These are phyloP conservation scores for Angophora floribunda DNA, from an alignment of 345 rosid genomes.

Conservation along the genomic window DNA sequence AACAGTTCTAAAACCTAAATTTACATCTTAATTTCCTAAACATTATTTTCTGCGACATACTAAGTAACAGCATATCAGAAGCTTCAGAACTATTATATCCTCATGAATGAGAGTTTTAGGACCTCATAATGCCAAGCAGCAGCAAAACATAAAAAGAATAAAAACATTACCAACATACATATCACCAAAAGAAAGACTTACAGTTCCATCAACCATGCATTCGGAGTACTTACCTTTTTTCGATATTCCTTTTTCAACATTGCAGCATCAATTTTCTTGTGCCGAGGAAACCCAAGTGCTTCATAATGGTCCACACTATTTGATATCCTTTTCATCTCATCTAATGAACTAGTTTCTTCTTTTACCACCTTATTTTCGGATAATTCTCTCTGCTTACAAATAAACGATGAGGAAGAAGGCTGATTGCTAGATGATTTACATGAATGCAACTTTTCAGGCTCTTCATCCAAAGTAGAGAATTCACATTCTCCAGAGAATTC, in stretches of 20 bases:
- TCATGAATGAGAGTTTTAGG: background rate
- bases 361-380: slow-evolving; percentile 29
- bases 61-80: background rate
- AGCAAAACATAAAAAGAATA: background rate
- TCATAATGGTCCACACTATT: slow-evolving; percentile 71
- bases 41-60: background rate
- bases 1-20: background rate
- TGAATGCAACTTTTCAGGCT: slow-evolving; percentile 55
- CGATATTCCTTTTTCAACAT: slow-evolving; percentile 79
- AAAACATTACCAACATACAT: background rate
- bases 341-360: slow-evolving; percentile 48
- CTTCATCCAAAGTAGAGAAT: slow-evolving; percentile 36
- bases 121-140: background rate
- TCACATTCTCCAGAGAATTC: slow-evolving; percentile 53
- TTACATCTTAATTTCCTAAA: background rate
- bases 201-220: background rate
- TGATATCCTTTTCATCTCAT: slow-evolving; percentile 88
- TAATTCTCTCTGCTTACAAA: slow-evolving; percentile 36
- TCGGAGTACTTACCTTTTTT: slow-evolving; percentile 48
- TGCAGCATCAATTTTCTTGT: slow-evolving; percentile 47
- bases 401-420: slow-evolving; percentile 36
- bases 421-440: slow-evolving; percentile 57
- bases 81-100: background rate
- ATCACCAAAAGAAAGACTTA: background rate
- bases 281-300: slow-evolving; percentile 72